Base-by-base conservation (phyloP, 148 eudicot species). In the Fagopyrum esculentum region DNA sequence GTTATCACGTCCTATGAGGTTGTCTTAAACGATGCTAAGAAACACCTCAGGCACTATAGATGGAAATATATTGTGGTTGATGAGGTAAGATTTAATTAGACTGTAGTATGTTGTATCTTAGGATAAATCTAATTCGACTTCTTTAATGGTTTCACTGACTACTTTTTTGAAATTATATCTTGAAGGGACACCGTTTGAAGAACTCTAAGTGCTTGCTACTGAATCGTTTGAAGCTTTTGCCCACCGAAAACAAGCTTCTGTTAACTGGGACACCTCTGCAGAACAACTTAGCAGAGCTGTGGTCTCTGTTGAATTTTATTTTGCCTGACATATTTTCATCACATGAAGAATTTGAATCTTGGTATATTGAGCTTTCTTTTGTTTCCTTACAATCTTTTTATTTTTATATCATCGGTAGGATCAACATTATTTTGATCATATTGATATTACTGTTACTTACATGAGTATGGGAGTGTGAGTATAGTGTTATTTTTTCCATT, bases 181-280 rank as follows among this genome's bases (percentile, higher is more conserved):
- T 76, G 63, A 57, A 95, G 98, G 99, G 99, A 8, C 99, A 96
- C 81, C 87, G 99, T 76, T 79, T 96, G 85, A 96, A 96, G 80
- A 96, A 92, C 84, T 84, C 97, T 5, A 84, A 92, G 57, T 96
- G 99, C 87, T 85, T 83, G 69, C 82, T 96, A 69, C 29, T 92
- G 56, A 96, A 77, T 83, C 92, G 81, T 84, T 70, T 96, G 82
- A 96, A 89, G 80, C 80, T 47, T 19, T 79, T 96, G 70, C 85
- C 84, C 8, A 81, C 86, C 49, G 98, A 96, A 77, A 96, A 96
- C 84, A 92, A 90, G 83, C 97, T 96, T 79, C 84, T 96, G 19
- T 83, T 96, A 81, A 96, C 99, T 69, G 99, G 99, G 71, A 96
- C 99, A 6, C 99, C 99, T 78, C 87, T 96, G 80, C 99, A 96